Evolutionary conservation across 495 filamentous ascomycete genomes (phyloP).

Genomic region (Podospora tetraspora): DNA sequence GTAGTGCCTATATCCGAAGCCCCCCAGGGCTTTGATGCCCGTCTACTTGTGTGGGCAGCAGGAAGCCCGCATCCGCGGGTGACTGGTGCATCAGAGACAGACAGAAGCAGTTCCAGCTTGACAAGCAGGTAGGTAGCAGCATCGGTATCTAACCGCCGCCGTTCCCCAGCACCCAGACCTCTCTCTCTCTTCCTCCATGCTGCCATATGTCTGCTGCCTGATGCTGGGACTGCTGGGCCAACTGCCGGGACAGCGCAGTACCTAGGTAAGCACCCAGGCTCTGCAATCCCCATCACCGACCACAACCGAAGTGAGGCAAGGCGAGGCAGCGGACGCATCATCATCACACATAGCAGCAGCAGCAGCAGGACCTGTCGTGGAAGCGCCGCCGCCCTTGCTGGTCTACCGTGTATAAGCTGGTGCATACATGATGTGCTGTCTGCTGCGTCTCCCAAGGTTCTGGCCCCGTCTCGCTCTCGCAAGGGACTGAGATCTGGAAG

Average conservation of each 20-base stretch:
- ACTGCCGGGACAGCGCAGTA: not conserved
- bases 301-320: not conserved
- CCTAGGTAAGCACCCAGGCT: not conserved
- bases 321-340: not conserved
- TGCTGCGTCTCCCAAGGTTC: not conserved
- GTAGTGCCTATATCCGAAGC: not conserved
- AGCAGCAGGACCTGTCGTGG: not conserved
- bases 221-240: not conserved
- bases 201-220: not conserved
- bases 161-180: not conserved
- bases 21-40: not conserved
- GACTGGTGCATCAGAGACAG: too few species aligned
- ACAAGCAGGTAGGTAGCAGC: not conserved
- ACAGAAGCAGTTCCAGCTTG: not conserved
- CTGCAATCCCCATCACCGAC: not conserved
- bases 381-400: not conserved
- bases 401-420: not conserved
- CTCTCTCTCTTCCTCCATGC: not conserved
- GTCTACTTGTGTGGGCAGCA: not conserved
- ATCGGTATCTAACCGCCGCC: not conserved
- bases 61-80: too few species aligned
- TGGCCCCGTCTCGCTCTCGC: not conserved
- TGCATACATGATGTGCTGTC: not conserved
- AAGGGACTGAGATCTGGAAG: not conserved
- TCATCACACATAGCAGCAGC: not conserved